Evolutionary conservation across 768 basidiomycete genomes (phyloP).

Genomic region (Collybiopsis luxurians): DNA sequence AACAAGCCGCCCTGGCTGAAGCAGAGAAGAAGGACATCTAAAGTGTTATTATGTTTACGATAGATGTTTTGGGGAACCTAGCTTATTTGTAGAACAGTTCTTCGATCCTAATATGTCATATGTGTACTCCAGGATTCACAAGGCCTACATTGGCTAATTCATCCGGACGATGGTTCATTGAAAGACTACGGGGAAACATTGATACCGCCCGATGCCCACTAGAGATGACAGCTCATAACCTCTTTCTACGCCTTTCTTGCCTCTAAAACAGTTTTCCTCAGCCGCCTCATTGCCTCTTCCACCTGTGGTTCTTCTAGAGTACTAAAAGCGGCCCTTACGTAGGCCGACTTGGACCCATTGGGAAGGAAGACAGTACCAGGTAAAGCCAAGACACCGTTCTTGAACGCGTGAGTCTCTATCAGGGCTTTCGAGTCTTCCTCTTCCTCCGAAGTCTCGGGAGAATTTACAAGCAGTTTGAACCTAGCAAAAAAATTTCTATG

Average conservation of each 20-base stretch:
- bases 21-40: conserved; percentile 14
- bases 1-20: conserved; percentile 8
- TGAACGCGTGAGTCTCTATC: conserved; percentile 72
- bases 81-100: no score
- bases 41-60: background rate
- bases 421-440: conserved; percentile 66
- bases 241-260: conserved; percentile 6
- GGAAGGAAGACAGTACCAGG: conserved; percentile 88
- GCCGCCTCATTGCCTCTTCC: conserved; percentile 67
- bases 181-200: no score
- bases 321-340: conserved; percentile 87
- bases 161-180: no score
- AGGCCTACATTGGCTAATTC: no score
- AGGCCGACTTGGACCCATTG: conserved; percentile 62
- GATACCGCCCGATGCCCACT: no score
- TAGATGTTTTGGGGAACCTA: background rate
- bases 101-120: no score
- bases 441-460: conserved; percentile 12
- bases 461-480: conserved; percentile 62
- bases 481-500: conserved; percentile 31
- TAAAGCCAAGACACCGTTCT: conserved; percentile 83
- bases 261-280: conserved; percentile 41
- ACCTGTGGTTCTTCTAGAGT: conserved; percentile 64
- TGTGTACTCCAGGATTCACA: no score
- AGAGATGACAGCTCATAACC: no score